Conservation (phyloP, 805 yeast genomes). For the Tetrapisispora arboricola region DNA sequence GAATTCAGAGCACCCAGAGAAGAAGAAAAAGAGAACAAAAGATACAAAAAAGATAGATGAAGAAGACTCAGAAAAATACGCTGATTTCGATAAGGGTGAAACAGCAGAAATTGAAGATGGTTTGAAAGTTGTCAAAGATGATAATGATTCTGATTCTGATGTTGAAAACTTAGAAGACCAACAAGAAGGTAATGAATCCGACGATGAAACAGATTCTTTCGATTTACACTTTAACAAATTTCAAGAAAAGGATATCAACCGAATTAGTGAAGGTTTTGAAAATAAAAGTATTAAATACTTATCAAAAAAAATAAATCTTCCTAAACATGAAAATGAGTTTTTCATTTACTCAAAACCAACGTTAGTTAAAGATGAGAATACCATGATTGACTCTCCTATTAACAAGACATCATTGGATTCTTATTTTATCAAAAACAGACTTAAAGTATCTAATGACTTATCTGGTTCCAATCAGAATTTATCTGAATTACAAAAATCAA, state of each 20-base stretch:
- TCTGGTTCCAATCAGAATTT: constrained; percentile 20
- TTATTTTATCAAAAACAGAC: constrained; percentile 40
- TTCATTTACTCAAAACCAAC: constrained; percentile 22
- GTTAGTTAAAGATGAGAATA: constrained; percentile 8
- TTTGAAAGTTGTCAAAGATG: constrained; percentile 8
- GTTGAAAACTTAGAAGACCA: constrained; percentile 12
- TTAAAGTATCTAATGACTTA: constrained; percentile 24
- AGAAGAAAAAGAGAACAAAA: constrained; percentile 9
- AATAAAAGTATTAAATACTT: constrained; percentile 24
- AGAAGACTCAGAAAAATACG: constrained; percentile 19
- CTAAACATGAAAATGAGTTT: constrained; percentile 14
- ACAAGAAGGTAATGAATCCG: constrained; percentile 30
- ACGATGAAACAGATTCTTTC: constrained; percentile 56
- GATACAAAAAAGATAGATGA: constrained; percentile 14
- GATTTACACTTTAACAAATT: constrained; percentile 60
- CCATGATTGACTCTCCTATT: constrained; percentile 15
- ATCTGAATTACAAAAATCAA: constrained; percentile 37
- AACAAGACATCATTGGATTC: constrained; percentile 19
- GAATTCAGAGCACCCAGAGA: constrained; percentile 35
- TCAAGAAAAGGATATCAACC: constrained; percentile 28
- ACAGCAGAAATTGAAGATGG: constrained; percentile 6
- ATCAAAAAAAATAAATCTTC: constrained; percentile 10
- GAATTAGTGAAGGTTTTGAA: constrained; percentile 27
- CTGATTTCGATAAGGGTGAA: constrained; percentile 27
- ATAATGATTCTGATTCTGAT: constrained; percentile 16